These are phyloP conservation scores for Venturia nashicola DNA, from an alignment of 2,329 filamentous ascomycete species.

Conservation along the genomic window DNA sequence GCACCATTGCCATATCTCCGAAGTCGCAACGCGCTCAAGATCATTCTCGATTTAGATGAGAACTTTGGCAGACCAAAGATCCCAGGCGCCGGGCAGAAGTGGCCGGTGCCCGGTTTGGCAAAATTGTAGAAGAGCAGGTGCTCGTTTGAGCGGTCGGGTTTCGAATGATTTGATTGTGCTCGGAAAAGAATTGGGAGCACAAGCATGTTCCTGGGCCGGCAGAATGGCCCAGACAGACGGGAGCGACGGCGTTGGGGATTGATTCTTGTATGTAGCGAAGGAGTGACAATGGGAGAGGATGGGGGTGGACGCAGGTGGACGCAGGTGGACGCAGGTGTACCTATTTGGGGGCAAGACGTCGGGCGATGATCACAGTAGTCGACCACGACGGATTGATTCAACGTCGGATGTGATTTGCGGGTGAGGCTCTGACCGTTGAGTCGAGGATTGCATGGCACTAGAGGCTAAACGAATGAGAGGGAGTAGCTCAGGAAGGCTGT, in stretches of 20 bases:
- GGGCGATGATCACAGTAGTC: neutral
- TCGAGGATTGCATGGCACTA: neutral
- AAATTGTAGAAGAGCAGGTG: neutral
- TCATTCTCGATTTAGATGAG: slow-evolving; percentile 87
- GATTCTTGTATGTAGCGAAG: neutral
- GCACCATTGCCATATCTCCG: slow-evolving; percentile 53
- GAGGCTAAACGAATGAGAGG: neutral
- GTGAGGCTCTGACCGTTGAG: neutral
- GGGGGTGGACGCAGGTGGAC: neutral
- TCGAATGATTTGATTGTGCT: neutral
- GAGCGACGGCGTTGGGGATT: neutral
- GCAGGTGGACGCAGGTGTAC: neutral
- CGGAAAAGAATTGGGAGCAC: neutral
- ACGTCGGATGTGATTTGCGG: neutral
- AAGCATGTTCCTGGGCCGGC: neutral
- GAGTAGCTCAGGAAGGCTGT: neutral
- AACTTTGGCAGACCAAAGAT: slow-evolving; percentile 72
- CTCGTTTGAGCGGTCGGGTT: neutral
- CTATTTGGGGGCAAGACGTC: neutral
- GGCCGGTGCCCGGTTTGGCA: neutral
- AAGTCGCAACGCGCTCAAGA: slow-evolving; percentile 86
- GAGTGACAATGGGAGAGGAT: neutral
- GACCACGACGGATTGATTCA: neutral
- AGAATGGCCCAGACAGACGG: neutral
- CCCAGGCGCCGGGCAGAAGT: slow-evolving; percentile 18